Evolutionary conservation across 2,329 filamentous ascomycete genomes (phyloP).

Genomic region (Scedosporium dehoogii): DNA sequence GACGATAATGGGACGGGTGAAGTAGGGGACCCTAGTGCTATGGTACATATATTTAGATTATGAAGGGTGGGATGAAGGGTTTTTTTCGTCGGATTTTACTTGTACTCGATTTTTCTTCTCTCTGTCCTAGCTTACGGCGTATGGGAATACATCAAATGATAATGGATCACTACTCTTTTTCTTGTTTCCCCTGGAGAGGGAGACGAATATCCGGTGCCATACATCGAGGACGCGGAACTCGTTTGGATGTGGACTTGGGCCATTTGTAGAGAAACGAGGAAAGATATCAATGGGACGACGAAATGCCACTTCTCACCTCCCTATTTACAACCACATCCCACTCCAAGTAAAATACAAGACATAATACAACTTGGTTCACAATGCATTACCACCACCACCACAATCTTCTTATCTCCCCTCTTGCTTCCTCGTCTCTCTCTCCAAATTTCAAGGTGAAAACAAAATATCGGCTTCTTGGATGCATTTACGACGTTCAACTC

Average conservation of each 20-base stretch:
- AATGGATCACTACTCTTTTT: background rate
- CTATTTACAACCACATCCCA: background rate
- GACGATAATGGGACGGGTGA: constrained; percentile 91
- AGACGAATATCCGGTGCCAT: background rate
- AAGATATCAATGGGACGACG: background rate
- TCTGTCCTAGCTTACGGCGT: background rate
- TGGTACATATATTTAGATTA: background rate
- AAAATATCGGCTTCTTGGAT: background rate
- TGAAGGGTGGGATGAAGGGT: background rate
- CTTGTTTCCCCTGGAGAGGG: background rate
- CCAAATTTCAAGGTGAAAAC: background rate
- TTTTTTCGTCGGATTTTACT: background rate
- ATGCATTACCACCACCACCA: background rate
- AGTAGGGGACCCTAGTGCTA: constrained; percentile 36
- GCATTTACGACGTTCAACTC: background rate
- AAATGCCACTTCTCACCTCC: background rate
- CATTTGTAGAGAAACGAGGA: background rate
- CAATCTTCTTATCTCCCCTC: background rate
- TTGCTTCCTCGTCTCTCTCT: no score
- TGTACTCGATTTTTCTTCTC: background rate
- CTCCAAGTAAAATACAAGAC: background rate
- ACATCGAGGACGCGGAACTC: background rate
- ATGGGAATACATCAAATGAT: background rate
- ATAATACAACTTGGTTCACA: background rate
- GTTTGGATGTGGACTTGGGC: background rate